Conservation (phyloP, 352 stramenopile genomes). For the Peronospora farinosa region DNA sequence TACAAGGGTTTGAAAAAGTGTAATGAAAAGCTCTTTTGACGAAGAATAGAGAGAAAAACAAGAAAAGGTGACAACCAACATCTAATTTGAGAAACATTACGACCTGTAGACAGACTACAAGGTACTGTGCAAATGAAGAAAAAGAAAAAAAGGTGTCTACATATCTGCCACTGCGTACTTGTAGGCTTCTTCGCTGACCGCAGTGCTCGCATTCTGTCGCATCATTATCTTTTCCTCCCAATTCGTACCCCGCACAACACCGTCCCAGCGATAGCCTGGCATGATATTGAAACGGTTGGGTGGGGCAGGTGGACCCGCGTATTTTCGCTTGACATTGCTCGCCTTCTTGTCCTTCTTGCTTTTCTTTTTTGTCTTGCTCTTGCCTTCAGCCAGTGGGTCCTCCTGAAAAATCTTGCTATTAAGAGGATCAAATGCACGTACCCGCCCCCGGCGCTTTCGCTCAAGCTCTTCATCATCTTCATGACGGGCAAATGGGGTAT, state of each 20-base stretch:
- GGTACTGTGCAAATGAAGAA: too few relatives aligned
- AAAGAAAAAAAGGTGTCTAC: constrained; percentile 23
- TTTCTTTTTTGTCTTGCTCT: constrained; percentile 29
- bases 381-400: constrained; percentile 32
- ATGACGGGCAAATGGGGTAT: constrained; percentile 54
- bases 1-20: too few relatives aligned
- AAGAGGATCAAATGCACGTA: constrained; percentile 72
- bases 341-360: constrained; percentile 41
- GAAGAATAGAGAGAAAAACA: too few relatives aligned
- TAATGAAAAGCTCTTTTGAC: too few relatives aligned
- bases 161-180: constrained; percentile 78
- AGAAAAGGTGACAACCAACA: too few relatives aligned
- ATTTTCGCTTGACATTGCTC: constrained; percentile 47
- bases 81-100: too few relatives aligned
- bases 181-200: constrained; percentile 68
- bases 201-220: constrained; percentile 56
- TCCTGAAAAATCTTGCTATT: constrained; percentile 74
- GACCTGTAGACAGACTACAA: too few relatives aligned
- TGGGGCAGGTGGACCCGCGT: constrained; percentile 60
- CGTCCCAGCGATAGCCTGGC: constrained; percentile 98
- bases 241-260: constrained; percentile 92
- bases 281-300: constrained; percentile 86
- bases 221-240: constrained; percentile 93
- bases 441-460: constrained; percentile 42
- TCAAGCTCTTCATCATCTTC: constrained; percentile 72